Evolutionary conservation across 2,329 filamentous ascomycete species (phyloP).

Genomic region (Alternaria postmessia): DNA sequence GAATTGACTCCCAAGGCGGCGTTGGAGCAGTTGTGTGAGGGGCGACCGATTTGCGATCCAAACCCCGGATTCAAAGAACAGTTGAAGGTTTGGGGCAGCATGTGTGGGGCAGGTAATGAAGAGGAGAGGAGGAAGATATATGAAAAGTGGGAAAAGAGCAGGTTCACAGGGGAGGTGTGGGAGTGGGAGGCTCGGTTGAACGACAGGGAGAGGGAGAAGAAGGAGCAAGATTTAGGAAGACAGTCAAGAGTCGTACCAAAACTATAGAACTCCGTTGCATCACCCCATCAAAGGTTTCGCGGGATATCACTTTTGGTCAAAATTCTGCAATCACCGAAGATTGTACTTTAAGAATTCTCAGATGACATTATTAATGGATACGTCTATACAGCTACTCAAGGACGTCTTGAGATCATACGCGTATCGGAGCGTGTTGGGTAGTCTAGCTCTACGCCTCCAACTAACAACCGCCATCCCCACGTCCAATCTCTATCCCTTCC

Average conservation of each 20-base stretch:
- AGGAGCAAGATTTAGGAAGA: neutral
- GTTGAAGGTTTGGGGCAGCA: conserved; percentile 37
- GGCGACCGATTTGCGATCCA: conserved; percentile 45
- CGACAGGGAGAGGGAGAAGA: neutral
- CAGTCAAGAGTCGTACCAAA: neutral
- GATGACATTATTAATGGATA: neutral
- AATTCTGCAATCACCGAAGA: neutral
- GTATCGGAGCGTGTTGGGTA: neutral
- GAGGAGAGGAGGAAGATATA: conserved; percentile 37
- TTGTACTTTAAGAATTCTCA: too few species aligned
- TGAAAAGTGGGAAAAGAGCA: conserved; percentile 41
- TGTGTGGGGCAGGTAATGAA: conserved; percentile 32
- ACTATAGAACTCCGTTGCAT: neutral
- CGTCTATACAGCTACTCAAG: neutral
- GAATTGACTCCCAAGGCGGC: conserved; percentile 24
- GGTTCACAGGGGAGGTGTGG: conserved; percentile 49
- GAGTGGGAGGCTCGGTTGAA: conserved; percentile 43
- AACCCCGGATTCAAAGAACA: conserved; percentile 49
- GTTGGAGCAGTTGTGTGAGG: conserved; percentile 42
- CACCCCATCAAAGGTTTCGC: neutral
- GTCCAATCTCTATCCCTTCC: conserved; percentile 3
- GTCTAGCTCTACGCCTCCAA: too few species aligned
- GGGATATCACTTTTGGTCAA: too few species aligned
- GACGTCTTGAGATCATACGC: neutral
- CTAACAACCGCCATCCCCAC: neutral